Evolutionary conservation across 2,329 filamentous ascomycete species (phyloP), one percentile per base, ranked within the genome.

Genomic region (Chaetomiaceae sp.): DNA sequence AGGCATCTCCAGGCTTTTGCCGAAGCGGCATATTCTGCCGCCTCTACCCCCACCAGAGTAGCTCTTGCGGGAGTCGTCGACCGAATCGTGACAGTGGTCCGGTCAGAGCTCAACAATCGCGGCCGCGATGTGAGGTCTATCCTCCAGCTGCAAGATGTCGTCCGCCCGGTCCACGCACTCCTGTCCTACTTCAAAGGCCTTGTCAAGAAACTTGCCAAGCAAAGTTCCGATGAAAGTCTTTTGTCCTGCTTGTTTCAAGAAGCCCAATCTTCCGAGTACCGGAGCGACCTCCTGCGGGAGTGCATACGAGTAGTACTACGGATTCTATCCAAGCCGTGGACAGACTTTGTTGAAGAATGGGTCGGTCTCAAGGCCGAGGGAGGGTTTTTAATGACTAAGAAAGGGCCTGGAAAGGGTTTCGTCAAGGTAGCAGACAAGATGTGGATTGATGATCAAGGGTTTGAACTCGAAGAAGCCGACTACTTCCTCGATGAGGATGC

Each of bases 271-370:
- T 76, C 84, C 5, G 84, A 90, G 54, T 80, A 87, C 58, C 77
- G 79, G 29, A 80, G 83, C 45, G 72, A 73, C 11, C 79, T 82
- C 53, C 69, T 90, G 20, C 79, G 80, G 18, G 75, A 79, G 20
- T 77, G 89, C 29, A 78, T 89, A 63, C 79, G 84, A 14, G 82
- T 89, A 56, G 75, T 92, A 0, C 67, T 94, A 9, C 56, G 64
- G 21, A 58, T 65, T 13, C 59, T 67, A 2, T 69, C 69, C 14
- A 63, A 57, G 25, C 68, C 68, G 1, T 71, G 67, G 68, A 63
- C 61, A 11, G 64, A 62, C 5, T 69, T 68, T 47, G 73, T 87
- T 7, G 79, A 86, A 59, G 82, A 85, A 62, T 94, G 89, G 88
- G 81, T 91, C 55, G 89, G 89, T 0, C 77, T 89, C 10, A 77